Evolutionary conservation across 768 basidiomycete species (phyloP).

Genomic region (Boletus subparvulus): DNA sequence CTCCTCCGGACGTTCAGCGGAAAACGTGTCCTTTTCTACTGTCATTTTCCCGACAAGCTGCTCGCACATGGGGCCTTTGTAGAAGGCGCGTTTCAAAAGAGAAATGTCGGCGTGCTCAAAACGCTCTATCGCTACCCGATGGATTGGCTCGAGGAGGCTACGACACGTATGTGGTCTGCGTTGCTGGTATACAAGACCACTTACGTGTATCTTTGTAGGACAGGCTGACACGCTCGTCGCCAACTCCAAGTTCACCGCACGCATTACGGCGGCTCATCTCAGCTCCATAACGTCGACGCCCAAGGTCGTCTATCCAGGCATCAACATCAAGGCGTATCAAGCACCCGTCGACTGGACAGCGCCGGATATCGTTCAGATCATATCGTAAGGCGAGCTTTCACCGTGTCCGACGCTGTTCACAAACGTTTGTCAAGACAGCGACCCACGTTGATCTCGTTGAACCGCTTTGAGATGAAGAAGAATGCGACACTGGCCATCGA

Average conservation of each 20-base stretch:
- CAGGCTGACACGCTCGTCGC: slow-evolving; percentile 89
- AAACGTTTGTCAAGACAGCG: slow-evolving; percentile 42
- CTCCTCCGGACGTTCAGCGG: slow-evolving; percentile 64
- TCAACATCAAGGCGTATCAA: slow-evolving; percentile 77
- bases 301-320: slow-evolving; percentile 92
- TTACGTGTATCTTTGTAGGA: slow-evolving; percentile 45
- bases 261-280: slow-evolving; percentile 77
- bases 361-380: slow-evolving; percentile 52
- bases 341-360: slow-evolving; percentile 39
- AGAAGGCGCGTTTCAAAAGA: slow-evolving; percentile 48
- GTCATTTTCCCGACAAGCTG: slow-evolving; percentile 96
- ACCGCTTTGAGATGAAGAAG: slow-evolving; percentile 96
- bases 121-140: slow-evolving; percentile 82
- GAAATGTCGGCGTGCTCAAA: slow-evolving; percentile 55
- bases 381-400: slow-evolving; percentile 46
- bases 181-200: too few species aligned
- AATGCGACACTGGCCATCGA: slow-evolving; percentile 79
- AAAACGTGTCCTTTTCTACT: slow-evolving; percentile 94
- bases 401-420: not conserved
- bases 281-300: slow-evolving; percentile 60
- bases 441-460: slow-evolving; percentile 83
- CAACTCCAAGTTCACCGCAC: slow-evolving; percentile 88
- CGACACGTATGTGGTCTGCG: slow-evolving; percentile 65
- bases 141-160: slow-evolving; percentile 86
- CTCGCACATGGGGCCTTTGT: slow-evolving; percentile 68